phyloP scores from a whole-genome alignment of 768 basidiomycete genomes.

The Piloderma croceum region DNA sequence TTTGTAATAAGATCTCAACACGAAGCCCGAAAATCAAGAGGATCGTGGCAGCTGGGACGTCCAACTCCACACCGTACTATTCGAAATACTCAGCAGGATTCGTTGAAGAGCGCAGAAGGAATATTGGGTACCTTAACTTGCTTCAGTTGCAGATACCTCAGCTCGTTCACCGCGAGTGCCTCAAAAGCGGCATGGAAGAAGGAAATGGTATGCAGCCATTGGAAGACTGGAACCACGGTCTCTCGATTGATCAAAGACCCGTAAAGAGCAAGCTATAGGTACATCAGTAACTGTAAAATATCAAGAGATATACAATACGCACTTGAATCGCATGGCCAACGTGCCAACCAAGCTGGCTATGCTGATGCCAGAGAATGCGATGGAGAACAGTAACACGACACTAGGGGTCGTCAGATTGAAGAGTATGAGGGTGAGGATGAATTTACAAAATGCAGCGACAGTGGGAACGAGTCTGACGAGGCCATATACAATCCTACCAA shows the following conservation, averaged over 20 bases:
- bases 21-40: slow-evolving; percentile 89
- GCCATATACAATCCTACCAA: slow-evolving; percentile 92
- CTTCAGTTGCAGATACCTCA: slow-evolving; percentile 88
- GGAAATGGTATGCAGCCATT: slow-evolving; percentile 85
- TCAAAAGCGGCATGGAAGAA: slow-evolving; percentile 99
- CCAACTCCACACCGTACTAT: slow-evolving; percentile 94
- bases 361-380: slow-evolving; percentile 79
- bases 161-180: slow-evolving; percentile 94
- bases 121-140: slow-evolving; percentile 67
- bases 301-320: slow-evolving; percentile 30
- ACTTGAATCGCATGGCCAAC: slow-evolving; percentile 98
- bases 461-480: slow-evolving; percentile 92
- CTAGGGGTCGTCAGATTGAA: slow-evolving; percentile 97
- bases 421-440: slow-evolving; percentile 89
- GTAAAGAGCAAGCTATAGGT: slow-evolving; percentile 83
- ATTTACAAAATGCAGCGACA: slow-evolving; percentile 93
- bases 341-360: slow-evolving; percentile 94
- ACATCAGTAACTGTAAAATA: slow-evolving; percentile 5
- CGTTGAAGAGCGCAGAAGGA: background rate
- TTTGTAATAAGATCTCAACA: no score
- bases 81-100: slow-evolving; percentile 1
- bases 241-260: slow-evolving; percentile 94
- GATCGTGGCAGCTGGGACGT: slow-evolving; percentile 94
- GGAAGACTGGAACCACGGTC: slow-evolving; percentile 62
- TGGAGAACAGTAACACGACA: slow-evolving; percentile 85